A percentile compares a stretch with the other conserved stretches of the same genome.
phyloP scores from a whole-genome alignment of 768 basidiomycete genomes.

The Hebeloma cylindrosporum region DNA sequence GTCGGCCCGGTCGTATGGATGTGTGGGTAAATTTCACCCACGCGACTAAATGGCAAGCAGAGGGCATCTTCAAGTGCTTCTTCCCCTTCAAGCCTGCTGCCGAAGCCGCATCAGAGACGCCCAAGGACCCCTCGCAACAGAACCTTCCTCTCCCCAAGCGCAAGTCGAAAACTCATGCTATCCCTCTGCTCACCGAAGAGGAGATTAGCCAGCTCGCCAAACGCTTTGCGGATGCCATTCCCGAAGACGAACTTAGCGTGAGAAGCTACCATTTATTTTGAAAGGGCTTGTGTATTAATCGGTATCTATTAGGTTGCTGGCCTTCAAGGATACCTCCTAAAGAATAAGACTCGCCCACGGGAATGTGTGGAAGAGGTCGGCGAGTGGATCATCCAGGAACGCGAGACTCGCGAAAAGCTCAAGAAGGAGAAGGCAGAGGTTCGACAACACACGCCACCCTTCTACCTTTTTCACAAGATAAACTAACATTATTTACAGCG shows the following conservation, averaged over 20 bases:
- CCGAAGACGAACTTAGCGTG: conserved; percentile 86
- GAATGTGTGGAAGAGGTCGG: conserved; percentile 81
- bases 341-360: conserved; percentile 87
- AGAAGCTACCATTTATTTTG: conserved; percentile 22
- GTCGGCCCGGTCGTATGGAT: conserved; percentile 88
- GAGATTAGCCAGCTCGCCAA: conserved; percentile 80
- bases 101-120: conserved; percentile 20
- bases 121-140: conserved; percentile 56
- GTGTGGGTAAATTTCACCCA: conserved; percentile 92
- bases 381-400: conserved; percentile 78
- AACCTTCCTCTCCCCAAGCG: conserved; percentile 69
- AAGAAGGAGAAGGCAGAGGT: conserved; percentile 77
- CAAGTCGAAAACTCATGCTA: conserved; percentile 54
- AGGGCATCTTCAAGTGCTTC: conserved; percentile 93
- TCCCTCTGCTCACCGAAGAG: conserved; percentile 70
- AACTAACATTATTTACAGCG: conserved; percentile 44
- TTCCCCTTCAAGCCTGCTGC: conserved; percentile 65
- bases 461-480: conserved; percentile 13
- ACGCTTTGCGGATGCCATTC: conserved; percentile 78
- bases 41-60: conserved; percentile 90
- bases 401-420: conserved; percentile 80
- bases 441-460: conserved; percentile 15
- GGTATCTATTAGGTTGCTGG: conserved; percentile 60
- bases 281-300: conserved; percentile 2
- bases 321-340: conserved; percentile 83